Base-by-base conservation (phyloP, 495 filamentous ascomycete genomes). In the Jackrogersella multiformis region DNA sequence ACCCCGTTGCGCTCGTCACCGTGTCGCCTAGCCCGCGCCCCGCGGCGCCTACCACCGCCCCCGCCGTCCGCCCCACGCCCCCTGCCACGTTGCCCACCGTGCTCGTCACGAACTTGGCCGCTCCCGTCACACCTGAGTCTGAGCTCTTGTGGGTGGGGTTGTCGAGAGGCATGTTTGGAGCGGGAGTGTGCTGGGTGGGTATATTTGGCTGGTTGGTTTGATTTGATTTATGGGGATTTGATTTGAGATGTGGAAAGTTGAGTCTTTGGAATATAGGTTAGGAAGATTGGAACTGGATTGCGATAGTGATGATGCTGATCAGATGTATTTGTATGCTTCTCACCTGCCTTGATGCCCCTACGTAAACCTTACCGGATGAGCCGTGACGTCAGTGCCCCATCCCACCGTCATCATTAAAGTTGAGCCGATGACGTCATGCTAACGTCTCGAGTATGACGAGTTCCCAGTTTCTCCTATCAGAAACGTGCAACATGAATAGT, bases 1-100 rank as follows among this genome's bases (percentile, higher is more conserved):
- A 87, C 1, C 89, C 90, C 1, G 87, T 87, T 0, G 85, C 86
- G 44, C 84, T 82, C 15, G 76, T 87, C 61, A 92, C 77, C 1
- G 86, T 89, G 60, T 89, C 74, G 5, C 88, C 88, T 2, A 91
- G 15, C 0, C 88, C 88, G 12, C 89, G 83, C 5, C 85, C 84
- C 1, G 86, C 87, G 3, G 89, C 88, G 38, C 90, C 90, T 0
- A 90, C 82, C 0, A 92, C 82, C 34, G 86, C 87, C 24, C 90
- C 90, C 5, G 87, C 85, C 1, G 90, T 92, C 59, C 88, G 87
- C 2, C 87, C 84, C 21, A 84, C 70, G 34, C 80, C 84, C 35
- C 81, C 82, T 26, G 82, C 82, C 0, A 80, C 82, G 73, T 85
- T 85, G 52, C 80, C 80, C 8, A 81, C 58, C 0, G 77, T 89